Percentiles rank a stretch among this genome's conserved stretches.
Evolutionary conservation across 2,329 filamentous ascomycete species (phyloP).

Genomic region (Teratosphaeriaceae sp.): DNA sequence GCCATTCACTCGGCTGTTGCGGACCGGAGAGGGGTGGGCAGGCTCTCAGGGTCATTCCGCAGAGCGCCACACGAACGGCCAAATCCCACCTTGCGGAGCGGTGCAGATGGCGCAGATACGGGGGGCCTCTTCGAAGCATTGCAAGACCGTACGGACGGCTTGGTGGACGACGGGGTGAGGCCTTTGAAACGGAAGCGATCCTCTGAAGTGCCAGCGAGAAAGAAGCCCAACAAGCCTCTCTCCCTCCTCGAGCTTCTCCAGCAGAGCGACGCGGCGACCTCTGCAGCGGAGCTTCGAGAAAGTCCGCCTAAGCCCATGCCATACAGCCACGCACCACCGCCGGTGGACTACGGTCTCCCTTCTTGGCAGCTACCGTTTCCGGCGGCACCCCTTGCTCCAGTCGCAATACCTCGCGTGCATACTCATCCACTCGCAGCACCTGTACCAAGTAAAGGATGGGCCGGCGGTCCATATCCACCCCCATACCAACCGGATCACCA

Average conservation of each 20-base stretch:
- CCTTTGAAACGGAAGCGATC: slow-evolving; percentile 23
- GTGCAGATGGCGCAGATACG: too few relatives aligned
- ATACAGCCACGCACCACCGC: slow-evolving; percentile 7
- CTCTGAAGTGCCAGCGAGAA: slow-evolving; percentile 1
- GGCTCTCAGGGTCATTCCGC: background rate
- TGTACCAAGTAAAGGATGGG: background rate
- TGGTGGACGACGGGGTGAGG: slow-evolving; percentile 6
- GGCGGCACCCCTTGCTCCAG: background rate
- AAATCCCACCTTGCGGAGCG: slow-evolving; percentile 1
- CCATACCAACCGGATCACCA: slow-evolving; percentile 17
- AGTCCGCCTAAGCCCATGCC: background rate
- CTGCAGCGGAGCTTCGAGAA: slow-evolving; percentile 4
- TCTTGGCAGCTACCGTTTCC: slow-evolving; percentile 22
- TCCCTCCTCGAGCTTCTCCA: slow-evolving; percentile 25
- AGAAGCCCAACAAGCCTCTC: slow-evolving; percentile 12
- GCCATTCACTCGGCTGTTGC: slow-evolving; percentile 42
- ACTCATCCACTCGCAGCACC: background rate
- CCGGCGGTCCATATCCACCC: slow-evolving; percentile 13
- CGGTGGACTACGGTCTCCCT: slow-evolving; percentile 20
- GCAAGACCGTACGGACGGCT: slow-evolving; percentile 7
- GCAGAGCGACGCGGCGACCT: slow-evolving; percentile 17
- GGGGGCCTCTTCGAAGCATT: slow-evolving; percentile 15
- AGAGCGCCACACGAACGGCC: background rate
- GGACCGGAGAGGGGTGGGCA: slow-evolving; percentile 26
- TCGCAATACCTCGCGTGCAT: background rate